These are phyloP conservation scores for Cercospora sesami DNA, from an alignment of 2,329 filamentous ascomycete genomes.

Conservation along the genomic window DNA sequence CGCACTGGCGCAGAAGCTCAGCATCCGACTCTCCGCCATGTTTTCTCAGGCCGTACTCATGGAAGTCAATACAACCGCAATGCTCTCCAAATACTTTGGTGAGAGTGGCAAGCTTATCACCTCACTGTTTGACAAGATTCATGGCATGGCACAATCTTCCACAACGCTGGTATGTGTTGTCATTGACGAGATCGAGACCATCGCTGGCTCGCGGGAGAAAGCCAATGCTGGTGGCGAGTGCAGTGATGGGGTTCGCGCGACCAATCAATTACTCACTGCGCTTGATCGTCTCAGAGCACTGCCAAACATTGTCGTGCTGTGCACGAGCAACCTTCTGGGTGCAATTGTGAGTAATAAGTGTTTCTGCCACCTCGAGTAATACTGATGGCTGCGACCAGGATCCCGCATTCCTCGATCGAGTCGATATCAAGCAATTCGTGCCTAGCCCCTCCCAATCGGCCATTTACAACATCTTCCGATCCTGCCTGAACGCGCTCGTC, in stretches of 20 bases:
- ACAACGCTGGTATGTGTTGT: slow-evolving; percentile 48
- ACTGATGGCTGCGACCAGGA: slow-evolving; percentile 9
- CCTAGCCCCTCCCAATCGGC: slow-evolving; percentile 43
- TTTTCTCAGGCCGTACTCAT: slow-evolving; percentile 44
- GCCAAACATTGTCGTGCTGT: slow-evolving; percentile 51
- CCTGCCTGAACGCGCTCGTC: slow-evolving; percentile 50
- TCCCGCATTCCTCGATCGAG: slow-evolving; percentile 26
- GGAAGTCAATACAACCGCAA: slow-evolving; percentile 48
- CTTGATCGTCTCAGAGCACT: slow-evolving; percentile 48
- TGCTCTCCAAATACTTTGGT: slow-evolving; percentile 53
- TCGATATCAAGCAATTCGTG: slow-evolving; percentile 51
- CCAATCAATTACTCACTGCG: slow-evolving; percentile 52
- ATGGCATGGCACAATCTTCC: slow-evolving; percentile 41
- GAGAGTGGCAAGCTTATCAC: slow-evolving; percentile 48
- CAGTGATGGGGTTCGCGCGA: slow-evolving; percentile 50
- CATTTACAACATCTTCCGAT: slow-evolving; percentile 52
- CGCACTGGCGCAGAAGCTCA: slow-evolving; percentile 54
- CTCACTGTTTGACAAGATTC: slow-evolving; percentile 46
- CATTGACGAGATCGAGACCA: slow-evolving; percentile 54
- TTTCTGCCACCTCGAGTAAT: slow-evolving; percentile 13
- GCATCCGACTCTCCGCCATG: slow-evolving; percentile 45
- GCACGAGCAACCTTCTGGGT: slow-evolving; percentile 52
- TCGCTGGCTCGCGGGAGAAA: slow-evolving; percentile 49
- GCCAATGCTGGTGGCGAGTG: slow-evolving; percentile 46
- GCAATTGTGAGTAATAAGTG: slow-evolving; percentile 40